phyloP scores from a whole-genome alignment of 495 filamentous ascomycete genomes.

The Amorphotheca resinae region DNA sequence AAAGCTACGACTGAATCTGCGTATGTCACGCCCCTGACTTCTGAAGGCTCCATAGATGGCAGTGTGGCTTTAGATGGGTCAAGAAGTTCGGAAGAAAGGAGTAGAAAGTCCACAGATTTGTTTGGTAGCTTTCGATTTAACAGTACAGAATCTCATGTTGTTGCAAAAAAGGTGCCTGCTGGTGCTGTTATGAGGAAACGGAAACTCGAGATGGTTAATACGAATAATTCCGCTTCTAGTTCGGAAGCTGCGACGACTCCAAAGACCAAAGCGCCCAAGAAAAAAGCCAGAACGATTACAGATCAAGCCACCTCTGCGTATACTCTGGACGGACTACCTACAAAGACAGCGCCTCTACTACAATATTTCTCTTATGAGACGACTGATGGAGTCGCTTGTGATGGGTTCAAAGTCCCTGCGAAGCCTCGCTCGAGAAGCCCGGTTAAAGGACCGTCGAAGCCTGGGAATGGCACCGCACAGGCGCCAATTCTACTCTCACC shows the following conservation, averaged over 20 bases:
- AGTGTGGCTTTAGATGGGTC: not conserved
- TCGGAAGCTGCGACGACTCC: conserved; percentile 12
- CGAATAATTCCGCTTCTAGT: conserved; percentile 8
- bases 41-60: not conserved
- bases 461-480: conserved; percentile 29
- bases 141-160: not conserved
- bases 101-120: conserved; percentile 17
- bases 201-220: conserved; percentile 36
- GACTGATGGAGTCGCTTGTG: conserved; percentile 3
- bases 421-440: conserved; percentile 11
- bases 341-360: conserved; percentile 16
- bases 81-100: conserved; percentile 1
- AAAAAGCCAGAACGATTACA: conserved; percentile 75
- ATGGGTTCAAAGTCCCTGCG: conserved; percentile 10
- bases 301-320: conserved; percentile 75
- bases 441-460: conserved; percentile 26
- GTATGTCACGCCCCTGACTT: conserved; percentile 7
- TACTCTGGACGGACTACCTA: conserved; percentile 20
- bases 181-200: conserved; percentile 31
- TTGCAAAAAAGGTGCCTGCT: conserved; percentile 25
- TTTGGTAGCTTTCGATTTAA: conserved; percentile 21
- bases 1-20: not conserved
- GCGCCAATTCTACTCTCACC: conserved; percentile 57
- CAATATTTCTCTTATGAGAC: conserved; percentile 24
- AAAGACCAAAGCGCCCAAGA: conserved; percentile 46